These are phyloP conservation scores for Acanthamoeba culbertsoni DNA, from an alignment of 208 protist genomes.

Conservation along the genomic window DNA sequence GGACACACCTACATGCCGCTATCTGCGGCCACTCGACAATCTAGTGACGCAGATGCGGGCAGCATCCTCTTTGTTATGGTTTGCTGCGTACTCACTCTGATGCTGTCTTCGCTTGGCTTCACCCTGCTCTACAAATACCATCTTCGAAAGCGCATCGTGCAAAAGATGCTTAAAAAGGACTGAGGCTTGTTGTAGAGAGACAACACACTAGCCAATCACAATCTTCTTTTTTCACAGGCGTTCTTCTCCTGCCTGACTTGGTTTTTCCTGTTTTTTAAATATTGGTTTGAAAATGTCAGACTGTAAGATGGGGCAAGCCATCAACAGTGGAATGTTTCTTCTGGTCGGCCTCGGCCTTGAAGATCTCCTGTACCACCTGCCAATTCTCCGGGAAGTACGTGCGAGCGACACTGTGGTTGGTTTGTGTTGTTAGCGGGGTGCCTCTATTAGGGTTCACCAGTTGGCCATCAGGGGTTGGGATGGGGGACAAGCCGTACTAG, in stretches of 20 bases:
- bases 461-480: not conserved
- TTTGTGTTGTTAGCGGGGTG: not conserved
- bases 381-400: slow-evolving; percentile 40
- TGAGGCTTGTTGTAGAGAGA: not conserved
- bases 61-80: not conserved
- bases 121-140: slow-evolving; percentile 30
- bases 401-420: not conserved
- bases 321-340: not conserved
- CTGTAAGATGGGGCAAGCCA: no score
- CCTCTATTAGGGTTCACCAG: not conserved
- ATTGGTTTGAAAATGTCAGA: no score
- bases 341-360: not conserved
- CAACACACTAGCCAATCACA: no score
- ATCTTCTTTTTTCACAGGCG: no score
- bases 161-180: slow-evolving; percentile 52
- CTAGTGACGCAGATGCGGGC: not conserved
- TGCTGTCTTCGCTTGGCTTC: not conserved
- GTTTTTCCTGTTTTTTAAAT: no score
- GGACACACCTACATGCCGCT: slow-evolving; percentile 31
- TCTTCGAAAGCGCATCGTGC: slow-evolving; percentile 20
- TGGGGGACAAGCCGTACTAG: not conserved
- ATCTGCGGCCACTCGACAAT: not conserved
- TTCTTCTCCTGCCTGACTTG: no score
- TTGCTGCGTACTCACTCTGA: not conserved
- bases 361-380: slow-evolving; percentile 38